Evolutionary conservation across 164 flowering plant species (phyloP).

Genomic region (Hamamelis virginiana): DNA sequence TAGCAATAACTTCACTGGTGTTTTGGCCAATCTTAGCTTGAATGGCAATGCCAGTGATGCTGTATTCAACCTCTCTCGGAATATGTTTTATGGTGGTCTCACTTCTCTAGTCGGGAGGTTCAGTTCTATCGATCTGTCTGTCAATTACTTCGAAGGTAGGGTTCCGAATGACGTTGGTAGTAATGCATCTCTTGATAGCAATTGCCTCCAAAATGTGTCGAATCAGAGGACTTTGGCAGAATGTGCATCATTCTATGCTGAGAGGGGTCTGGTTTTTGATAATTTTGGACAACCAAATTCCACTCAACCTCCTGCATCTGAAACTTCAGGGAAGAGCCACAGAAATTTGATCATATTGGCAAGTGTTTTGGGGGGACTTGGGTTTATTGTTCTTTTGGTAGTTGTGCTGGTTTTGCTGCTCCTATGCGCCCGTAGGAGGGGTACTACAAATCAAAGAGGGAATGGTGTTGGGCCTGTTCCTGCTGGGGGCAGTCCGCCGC

Average conservation of each 20-base stretch:
- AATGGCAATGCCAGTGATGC: constrained; percentile 24
- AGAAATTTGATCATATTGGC: constrained; percentile 47
- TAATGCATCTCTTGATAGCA: constrained; percentile 45
- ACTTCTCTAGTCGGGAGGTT: constrained; percentile 26
- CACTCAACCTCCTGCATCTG: constrained; percentile 27
- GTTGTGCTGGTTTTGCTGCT: constrained; percentile 32
- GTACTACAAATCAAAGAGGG: constrained; percentile 45
- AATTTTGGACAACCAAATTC: constrained; percentile 59
- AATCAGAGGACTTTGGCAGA: constrained; percentile 55
- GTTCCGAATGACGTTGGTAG: constrained; percentile 30
- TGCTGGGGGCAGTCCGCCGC: constrained; percentile 29
- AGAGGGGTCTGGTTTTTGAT: constrained; percentile 57
- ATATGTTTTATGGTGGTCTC: constrained; percentile 43
- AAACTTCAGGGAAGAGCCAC: constrained; percentile 30
- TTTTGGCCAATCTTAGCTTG: constrained; percentile 23
- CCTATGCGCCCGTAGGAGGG: constrained; percentile 33
- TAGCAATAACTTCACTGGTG: constrained; percentile 40
- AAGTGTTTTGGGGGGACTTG: constrained; percentile 72
- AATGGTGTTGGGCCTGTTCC: constrained; percentile 52
- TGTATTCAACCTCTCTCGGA: constrained; percentile 34
- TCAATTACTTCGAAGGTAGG: constrained; percentile 46
- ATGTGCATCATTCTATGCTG: constrained; percentile 62
- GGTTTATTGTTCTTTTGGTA: constrained; percentile 44
- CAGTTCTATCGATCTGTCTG: constrained; percentile 30
- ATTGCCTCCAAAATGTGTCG: constrained; percentile 64